phyloP scores from a whole-genome alignment of 495 filamentous ascomycete genomes.

The Penicillium paxilli region DNA sequence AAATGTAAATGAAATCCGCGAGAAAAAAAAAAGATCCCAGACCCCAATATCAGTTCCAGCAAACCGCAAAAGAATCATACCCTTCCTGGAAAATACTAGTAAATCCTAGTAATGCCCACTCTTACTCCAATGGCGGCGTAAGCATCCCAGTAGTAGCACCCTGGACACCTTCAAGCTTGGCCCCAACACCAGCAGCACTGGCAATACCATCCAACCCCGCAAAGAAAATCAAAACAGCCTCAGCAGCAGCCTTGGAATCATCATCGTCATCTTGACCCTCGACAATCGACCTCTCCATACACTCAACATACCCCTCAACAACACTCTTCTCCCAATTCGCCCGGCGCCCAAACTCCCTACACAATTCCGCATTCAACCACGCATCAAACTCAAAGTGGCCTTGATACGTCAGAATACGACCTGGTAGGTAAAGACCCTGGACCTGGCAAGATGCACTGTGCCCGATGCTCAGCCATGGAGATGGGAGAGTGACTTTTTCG shows the following conservation, averaged over 20 bases:
- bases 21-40: too few relatives aligned
- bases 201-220: constrained; percentile 16
- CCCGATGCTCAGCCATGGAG: constrained; percentile 37
- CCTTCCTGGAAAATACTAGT: too few relatives aligned
- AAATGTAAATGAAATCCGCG: too few relatives aligned
- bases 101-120: background rate
- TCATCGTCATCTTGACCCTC: constrained; percentile 28
- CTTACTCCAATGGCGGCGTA: constrained; percentile 22
- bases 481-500: constrained; percentile 7
- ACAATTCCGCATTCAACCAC: constrained; percentile 36
- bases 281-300: constrained; percentile 23
- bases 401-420: constrained; percentile 39
- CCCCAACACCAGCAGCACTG: too few relatives aligned
- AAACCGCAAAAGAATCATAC: too few relatives aligned
- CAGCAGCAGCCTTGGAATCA: constrained; percentile 40
- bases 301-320: constrained; percentile 20
- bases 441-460: constrained; percentile 31
- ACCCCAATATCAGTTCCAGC: background rate
- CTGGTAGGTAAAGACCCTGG: constrained; percentile 42
- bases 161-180: background rate
- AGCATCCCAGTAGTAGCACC: constrained; percentile 19
- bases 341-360: constrained; percentile 32
- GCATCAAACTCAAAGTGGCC: constrained; percentile 47
- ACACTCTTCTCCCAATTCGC: constrained; percentile 21
- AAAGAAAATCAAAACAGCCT: constrained; percentile 37